phyloP scores from a whole-genome alignment of 2,329 filamentous ascomycete genomes.

The Lachnellula hyalina region DNA sequence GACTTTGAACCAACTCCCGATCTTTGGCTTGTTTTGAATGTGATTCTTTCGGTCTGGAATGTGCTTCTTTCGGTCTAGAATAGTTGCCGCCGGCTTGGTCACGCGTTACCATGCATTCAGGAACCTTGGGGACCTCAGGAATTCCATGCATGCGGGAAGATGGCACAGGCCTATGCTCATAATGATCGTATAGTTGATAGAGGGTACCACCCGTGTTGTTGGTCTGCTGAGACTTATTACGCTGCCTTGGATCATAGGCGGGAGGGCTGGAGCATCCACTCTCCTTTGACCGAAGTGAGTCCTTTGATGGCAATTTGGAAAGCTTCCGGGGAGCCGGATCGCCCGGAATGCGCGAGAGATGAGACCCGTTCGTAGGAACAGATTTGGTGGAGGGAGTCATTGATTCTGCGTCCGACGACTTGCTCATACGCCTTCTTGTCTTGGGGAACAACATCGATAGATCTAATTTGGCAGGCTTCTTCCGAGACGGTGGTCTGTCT shows the following conservation, averaged over 20 bases:
- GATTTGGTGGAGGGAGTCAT: conserved; percentile 16
- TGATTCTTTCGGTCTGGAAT: neutral
- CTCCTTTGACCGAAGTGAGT: conserved; percentile 23
- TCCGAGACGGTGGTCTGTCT: conserved; percentile 16
- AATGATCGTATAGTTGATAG: conserved; percentile 24
- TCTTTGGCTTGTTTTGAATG: neutral
- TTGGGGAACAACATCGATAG: conserved; percentile 29
- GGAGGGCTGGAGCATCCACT: conserved; percentile 22
- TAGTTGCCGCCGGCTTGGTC: neutral
- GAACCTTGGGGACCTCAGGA: conserved; percentile 20
- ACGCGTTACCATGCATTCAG: conserved; percentile 2
- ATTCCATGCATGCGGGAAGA: conserved; percentile 23
- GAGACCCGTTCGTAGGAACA: conserved; percentile 13
- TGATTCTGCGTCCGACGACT: conserved; percentile 10
- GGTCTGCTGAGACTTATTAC: neutral
- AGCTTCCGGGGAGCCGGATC: conserved; percentile 17
- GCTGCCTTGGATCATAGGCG: conserved; percentile 10
- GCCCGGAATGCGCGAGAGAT: conserved; percentile 3
- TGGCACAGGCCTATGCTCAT: conserved; percentile 20
- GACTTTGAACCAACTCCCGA: neutral
- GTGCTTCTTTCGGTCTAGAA: neutral
- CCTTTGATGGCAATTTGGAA: conserved; percentile 23
- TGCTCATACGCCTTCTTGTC: conserved; percentile 16
- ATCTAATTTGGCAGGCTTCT: conserved; percentile 28
- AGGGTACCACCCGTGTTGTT: conserved; percentile 8